Evolutionary conservation across 2,329 filamentous ascomycete genomes (phyloP).

Genomic region (Nothomitra cinnamomea): DNA sequence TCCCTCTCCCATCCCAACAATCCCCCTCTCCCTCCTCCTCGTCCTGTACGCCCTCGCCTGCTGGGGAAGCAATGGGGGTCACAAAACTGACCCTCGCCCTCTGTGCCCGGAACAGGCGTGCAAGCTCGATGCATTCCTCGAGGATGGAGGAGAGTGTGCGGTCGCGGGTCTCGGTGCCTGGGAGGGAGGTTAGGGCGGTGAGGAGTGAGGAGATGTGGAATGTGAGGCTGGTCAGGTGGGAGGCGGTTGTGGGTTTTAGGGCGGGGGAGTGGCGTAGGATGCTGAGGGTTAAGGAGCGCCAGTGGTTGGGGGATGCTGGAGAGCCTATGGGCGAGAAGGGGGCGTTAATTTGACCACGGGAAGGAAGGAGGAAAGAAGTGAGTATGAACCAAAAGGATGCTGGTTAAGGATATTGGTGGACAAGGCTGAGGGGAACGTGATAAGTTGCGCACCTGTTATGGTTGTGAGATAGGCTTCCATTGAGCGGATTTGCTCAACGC

Average conservation of each 20-base stretch:
- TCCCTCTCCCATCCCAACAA: slow-evolving; percentile 38
- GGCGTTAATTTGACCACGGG: too few species aligned
- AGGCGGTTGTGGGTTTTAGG: slow-evolving; percentile 26
- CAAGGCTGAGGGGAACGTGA: not conserved
- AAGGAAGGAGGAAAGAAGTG: too few species aligned
- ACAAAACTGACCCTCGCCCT: not conserved
- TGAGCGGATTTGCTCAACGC: slow-evolving; percentile 32
- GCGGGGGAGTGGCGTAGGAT: slow-evolving; percentile 37
- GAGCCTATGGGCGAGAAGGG: slow-evolving; percentile 22
- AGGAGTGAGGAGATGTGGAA: slow-evolving; percentile 33
- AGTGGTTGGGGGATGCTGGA: slow-evolving; percentile 42
- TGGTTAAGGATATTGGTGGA: too few species aligned
- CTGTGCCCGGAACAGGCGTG: slow-evolving; percentile 20
- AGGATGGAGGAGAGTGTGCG: slow-evolving; percentile 36
- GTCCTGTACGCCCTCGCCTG: slow-evolving; percentile 42
- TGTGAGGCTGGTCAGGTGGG: slow-evolving; percentile 27
- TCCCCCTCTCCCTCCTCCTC: slow-evolving; percentile 11
- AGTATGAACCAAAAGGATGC: too few species aligned
- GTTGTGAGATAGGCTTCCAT: slow-evolving; percentile 29
- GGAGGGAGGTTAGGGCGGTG: slow-evolving; percentile 18
- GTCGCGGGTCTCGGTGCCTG: slow-evolving; percentile 27
- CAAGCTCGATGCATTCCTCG: slow-evolving; percentile 35
- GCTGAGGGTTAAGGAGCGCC: slow-evolving; percentile 47
- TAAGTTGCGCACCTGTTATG: slow-evolving; percentile 23
- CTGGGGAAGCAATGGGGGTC: slow-evolving; percentile 31